These are phyloP conservation scores for Chlamydomonas applanata DNA, from an alignment of 139 green algal genomes.

Conservation along the genomic window DNA sequence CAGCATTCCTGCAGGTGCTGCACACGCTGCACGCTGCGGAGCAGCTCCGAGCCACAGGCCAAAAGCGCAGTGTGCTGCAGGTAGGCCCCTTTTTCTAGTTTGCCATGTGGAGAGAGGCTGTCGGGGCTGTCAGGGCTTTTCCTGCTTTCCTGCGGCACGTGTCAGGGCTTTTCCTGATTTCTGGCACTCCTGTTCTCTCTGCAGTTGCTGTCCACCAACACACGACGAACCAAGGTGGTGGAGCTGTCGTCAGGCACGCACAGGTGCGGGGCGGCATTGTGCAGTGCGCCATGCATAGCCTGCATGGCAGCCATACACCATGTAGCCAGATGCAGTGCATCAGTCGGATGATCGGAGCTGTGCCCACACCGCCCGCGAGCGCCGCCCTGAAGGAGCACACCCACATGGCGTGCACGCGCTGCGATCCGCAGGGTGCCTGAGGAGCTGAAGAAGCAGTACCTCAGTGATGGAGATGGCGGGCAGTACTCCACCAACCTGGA, in stretches of 20 bases:
- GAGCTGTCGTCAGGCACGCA: slow-evolving; percentile 85
- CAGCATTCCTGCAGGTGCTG: slow-evolving; percentile 90
- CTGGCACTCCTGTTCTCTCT: background rate
- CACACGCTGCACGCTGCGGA: slow-evolving; percentile 76
- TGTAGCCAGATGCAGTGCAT: background rate
- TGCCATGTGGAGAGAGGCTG: too few species aligned
- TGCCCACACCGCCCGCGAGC: background rate
- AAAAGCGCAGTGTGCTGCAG: slow-evolving; percentile 27
- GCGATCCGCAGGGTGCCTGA: slow-evolving; percentile 74
- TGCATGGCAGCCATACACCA: too few species aligned
- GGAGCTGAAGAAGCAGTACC: slow-evolving; percentile 84
- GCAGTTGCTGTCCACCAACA: slow-evolving; percentile 89
- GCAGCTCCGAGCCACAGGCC: slow-evolving; percentile 18
- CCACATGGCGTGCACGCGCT: background rate
- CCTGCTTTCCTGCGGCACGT: too few species aligned
- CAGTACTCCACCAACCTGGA: slow-evolving; percentile 96
- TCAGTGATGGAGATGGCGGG: slow-evolving; percentile 72
- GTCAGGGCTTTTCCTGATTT: too few species aligned
- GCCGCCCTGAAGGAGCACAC: background rate
- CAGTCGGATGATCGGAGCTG: background rate
- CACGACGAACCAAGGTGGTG: slow-evolving; percentile 90
- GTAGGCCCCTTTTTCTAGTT: background rate
- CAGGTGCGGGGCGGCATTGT: slow-evolving; percentile 51
- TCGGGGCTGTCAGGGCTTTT: too few species aligned
- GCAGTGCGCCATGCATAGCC: too few species aligned